Base-by-base conservation (phyloP, 1,284 basidiomycete species). In the Schizophyllum amplum region DNA sequence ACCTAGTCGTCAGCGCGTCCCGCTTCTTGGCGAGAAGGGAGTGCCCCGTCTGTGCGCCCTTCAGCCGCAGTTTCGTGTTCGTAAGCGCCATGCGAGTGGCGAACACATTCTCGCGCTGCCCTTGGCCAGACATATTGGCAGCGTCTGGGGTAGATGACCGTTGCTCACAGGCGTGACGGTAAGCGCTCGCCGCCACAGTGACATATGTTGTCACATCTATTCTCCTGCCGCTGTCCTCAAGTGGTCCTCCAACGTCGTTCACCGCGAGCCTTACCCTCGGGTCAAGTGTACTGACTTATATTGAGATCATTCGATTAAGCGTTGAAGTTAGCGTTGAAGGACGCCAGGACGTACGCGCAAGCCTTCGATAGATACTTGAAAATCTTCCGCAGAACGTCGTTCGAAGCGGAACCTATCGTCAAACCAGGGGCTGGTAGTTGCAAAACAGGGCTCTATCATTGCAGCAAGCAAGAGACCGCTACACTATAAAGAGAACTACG, bases 11-110 rank as follows among this genome's bases (percentile, higher is more conserved):
- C 61, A 98, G 76, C 47, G 95, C 95, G 79, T 98, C 95, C 55
- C 94, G 86, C 76, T 98, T 98, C 83, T 97, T 97, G 51, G 96
- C 96, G 47, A 99, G 82, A 17, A 99, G 78, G 0, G 94, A 98
- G 73, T 99, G 96, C 7, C 96, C 96, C 0, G 94, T 98, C 74
- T 98, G 94, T 5, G 97, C 97, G 24, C 96, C 90, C 72, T 98
- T 99, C 61, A 98, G 81, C 51, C 96, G 84, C 48, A 87, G 78
- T 72, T 98, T 98, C 59, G 93, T 98, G 69, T 92, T 89, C 51
- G 94, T 97, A 53, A 99, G 79, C 54, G 93, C 91, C 93, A 94
- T 94, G 54, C 92, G 87, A 26, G 92, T 96, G 21, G 94, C 94
- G 71, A 98, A 97, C 63, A 97, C 81, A 71, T 90, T 90, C 75